Percentiles rank a stretch among this genome's conserved stretches.
These are phyloP conservation scores for Microthyrium microscopicum DNA, from an alignment of 2,329 filamentous ascomycete genomes.

Conservation along the genomic window DNA sequence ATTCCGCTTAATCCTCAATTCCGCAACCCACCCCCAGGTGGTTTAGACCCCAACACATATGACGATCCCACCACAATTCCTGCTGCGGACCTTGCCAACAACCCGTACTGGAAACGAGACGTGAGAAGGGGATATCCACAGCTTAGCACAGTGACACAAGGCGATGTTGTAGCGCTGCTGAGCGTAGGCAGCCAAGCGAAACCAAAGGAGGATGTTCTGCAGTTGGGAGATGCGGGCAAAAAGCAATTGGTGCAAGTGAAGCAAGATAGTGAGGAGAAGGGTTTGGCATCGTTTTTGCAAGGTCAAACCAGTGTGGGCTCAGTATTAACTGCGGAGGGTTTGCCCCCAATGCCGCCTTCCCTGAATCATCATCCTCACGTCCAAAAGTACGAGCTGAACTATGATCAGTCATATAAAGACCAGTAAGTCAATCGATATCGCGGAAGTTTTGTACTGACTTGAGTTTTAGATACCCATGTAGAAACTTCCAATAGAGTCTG, in stretches of 20 bases:
- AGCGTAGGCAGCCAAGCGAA: slow-evolving; percentile 64
- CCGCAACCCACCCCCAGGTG: slow-evolving; percentile 71
- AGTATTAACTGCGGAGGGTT: slow-evolving; percentile 56
- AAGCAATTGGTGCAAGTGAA: slow-evolving; percentile 61
- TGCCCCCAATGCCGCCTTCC: slow-evolving; percentile 79
- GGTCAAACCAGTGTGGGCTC: slow-evolving; percentile 38
- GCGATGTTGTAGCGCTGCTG: slow-evolving; percentile 71
- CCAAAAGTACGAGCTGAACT: slow-evolving; percentile 52
- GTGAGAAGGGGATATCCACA: slow-evolving; percentile 65
- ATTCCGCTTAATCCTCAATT: slow-evolving; percentile 84
- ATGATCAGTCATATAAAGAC: slow-evolving; percentile 49
- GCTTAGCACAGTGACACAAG: slow-evolving; percentile 65
- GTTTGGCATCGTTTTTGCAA: slow-evolving; percentile 58
- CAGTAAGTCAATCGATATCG: slow-evolving; percentile 17
- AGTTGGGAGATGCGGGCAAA: slow-evolving; percentile 57
- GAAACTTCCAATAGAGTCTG: slow-evolving; percentile 30
- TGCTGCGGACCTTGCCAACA: slow-evolving; percentile 77
- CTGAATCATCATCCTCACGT: slow-evolving; percentile 38
- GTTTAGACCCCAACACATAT: slow-evolving; percentile 52
- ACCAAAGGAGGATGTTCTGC: slow-evolving; percentile 60
- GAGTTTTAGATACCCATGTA: slow-evolving; percentile 42
- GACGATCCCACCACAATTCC: slow-evolving; percentile 70
- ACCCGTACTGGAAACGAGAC: slow-evolving; percentile 95
- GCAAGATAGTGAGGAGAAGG: slow-evolving; percentile 54
- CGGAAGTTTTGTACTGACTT: slow-evolving; percentile 9